A percentile compares a stretch with the other conserved stretches of the same genome.
Evolutionary conservation across 441 rosid genomes (phyloP).

Genomic region (Arabidopsis hybrid): DNA sequence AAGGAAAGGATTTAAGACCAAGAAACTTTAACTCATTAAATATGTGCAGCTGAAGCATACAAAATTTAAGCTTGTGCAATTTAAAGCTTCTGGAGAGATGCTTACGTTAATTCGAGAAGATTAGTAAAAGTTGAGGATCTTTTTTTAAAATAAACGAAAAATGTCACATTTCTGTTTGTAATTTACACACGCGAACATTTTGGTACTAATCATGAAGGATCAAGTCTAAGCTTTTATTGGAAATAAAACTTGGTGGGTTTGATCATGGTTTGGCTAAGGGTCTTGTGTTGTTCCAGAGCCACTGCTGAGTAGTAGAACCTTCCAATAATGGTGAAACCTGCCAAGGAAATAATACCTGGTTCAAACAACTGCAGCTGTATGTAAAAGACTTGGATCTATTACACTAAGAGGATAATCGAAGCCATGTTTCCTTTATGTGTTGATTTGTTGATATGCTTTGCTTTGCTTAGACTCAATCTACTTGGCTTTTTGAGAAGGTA

Average conservation of each 20-base stretch:
- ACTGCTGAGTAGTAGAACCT: slow-evolving; percentile 70
- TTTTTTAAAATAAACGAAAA: slow-evolving; percentile 10
- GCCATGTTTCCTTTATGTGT: background rate
- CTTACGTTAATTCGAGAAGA: slow-evolving; percentile 1
- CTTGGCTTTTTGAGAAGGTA: slow-evolving; percentile 10
- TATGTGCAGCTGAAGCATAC: background rate
- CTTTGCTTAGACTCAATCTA: slow-evolving; percentile 8
- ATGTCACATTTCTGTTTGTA: slow-evolving; percentile 19
- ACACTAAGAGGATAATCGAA: slow-evolving; percentile 10
- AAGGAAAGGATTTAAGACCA: no score
- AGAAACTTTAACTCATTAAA: background rate
- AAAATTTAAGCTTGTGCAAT: background rate
- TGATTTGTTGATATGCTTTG: background rate
- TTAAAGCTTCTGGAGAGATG: background rate
- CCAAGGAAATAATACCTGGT: slow-evolving; percentile 20
- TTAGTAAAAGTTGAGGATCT: background rate
- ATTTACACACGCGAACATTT: slow-evolving; percentile 29
- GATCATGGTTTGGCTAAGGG: slow-evolving; percentile 58
- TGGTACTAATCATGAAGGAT: background rate
- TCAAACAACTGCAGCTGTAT: slow-evolving; percentile 20
- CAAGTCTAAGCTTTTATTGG: slow-evolving; percentile 22
- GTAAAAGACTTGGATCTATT: background rate
- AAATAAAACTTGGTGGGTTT: slow-evolving; percentile 9
- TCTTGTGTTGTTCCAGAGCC: slow-evolving; percentile 90
- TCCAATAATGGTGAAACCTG: slow-evolving; percentile 91